Conservation (phyloP, 164 flowering plant genomes). For the Echeveria elegans region DNA sequence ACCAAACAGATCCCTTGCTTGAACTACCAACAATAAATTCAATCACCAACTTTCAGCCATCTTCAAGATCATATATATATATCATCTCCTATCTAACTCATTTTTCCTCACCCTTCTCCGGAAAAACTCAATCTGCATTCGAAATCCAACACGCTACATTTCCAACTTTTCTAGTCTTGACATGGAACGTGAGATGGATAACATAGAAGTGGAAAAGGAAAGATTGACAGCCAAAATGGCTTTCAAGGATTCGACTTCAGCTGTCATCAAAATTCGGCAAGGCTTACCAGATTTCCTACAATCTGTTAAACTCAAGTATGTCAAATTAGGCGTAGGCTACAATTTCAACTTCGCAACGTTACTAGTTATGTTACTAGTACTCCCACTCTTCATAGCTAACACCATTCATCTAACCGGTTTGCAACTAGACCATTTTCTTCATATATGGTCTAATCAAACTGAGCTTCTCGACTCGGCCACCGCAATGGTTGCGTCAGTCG, state of each 20-base stretch:
- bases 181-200: conserved; percentile 3
- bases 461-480: conserved; percentile 26
- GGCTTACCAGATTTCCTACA: conserved; percentile 39
- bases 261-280: conserved; percentile 65
- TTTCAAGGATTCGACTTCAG: conserved; percentile 53
- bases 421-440: conserved; percentile 18
- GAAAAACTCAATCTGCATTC: not conserved
- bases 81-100: not conserved
- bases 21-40: conserved; percentile 7
- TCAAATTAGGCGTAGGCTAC: not conserved
- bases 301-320: conserved; percentile 17
- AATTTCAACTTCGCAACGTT: conserved; percentile 30
- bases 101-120: not conserved
- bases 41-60: conserved; percentile 1
- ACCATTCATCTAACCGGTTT: conserved; percentile 28
- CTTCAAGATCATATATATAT: not conserved
- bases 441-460: conserved; percentile 20
- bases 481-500: conserved; percentile 14
- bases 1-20: not conserved
- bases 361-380: conserved; percentile 20
- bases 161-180: not conserved
- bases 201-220: conserved; percentile 60
- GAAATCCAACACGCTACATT: not conserved
- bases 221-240: conserved; percentile 76
- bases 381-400: conserved; percentile 26